These are phyloP conservation scores for Lignosus rhinocerotis DNA, from an alignment of 1,284 basidiomycete genomes.

Conservation along the genomic window DNA sequence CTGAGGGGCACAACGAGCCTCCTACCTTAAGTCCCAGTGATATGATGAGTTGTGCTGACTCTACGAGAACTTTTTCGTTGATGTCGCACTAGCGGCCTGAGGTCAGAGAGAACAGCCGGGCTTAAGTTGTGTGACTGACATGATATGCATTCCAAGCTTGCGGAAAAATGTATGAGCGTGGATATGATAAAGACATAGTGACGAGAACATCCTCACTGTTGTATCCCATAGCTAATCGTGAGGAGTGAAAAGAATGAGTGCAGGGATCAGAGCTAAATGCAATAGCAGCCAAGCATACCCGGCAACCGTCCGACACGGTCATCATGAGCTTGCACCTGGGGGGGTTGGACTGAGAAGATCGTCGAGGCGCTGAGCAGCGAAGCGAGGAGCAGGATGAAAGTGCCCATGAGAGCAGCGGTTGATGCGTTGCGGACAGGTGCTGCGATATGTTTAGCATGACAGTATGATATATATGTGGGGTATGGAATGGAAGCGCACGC, in stretches of 20 bases:
- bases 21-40: constrained; percentile 34
- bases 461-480: neutral
- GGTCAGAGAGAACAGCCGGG: neutral
- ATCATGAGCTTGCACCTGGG: constrained; percentile 3
- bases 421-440: neutral
- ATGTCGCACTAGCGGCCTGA: constrained; percentile 36
- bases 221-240: constrained; percentile 32
- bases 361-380: constrained; percentile 14
- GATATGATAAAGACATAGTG: neutral
- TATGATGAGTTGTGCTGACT: constrained; percentile 37
- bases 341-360: constrained; percentile 6
- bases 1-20: constrained; percentile 7
- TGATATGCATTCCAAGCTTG: constrained; percentile 38
- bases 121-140: constrained; percentile 12
- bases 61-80: constrained; percentile 37
- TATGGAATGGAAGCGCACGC: neutral
- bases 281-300: neutral
- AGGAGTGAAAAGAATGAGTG: neutral
- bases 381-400: constrained; percentile 11
- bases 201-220: constrained; percentile 30
- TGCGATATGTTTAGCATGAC: neutral
- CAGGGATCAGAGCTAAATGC: too few species aligned
- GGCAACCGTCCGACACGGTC: constrained; percentile 15
- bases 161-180: neutral
- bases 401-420: constrained; percentile 7